Conservation (phyloP, 2,329 filamentous ascomycete genomes). For the Alternaria triticina region DNA sequence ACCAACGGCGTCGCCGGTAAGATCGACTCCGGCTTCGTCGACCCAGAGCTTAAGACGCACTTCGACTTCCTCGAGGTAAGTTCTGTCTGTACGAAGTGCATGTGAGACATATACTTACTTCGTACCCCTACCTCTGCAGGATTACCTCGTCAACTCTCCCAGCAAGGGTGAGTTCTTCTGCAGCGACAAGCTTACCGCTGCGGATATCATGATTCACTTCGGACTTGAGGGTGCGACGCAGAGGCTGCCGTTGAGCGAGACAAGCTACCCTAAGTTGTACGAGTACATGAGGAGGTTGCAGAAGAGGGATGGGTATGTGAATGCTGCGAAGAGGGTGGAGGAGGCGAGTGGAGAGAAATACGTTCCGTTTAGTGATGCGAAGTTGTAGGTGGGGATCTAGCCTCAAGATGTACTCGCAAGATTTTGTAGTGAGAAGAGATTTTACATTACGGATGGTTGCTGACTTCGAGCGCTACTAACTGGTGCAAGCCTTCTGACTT, state of each 20-base stretch:
- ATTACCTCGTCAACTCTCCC: conserved; percentile 55
- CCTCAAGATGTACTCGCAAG: neutral
- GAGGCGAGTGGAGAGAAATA: conserved; percentile 49
- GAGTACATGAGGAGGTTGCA: conserved; percentile 56
- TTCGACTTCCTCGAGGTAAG: conserved; percentile 57
- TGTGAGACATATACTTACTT: too few species aligned
- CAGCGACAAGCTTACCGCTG: conserved; percentile 56
- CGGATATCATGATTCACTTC: conserved; percentile 62
- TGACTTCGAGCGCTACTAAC: too few species aligned
- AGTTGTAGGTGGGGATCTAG: conserved; percentile 1
- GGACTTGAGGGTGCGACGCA: conserved; percentile 55
- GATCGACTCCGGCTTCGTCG: conserved; percentile 54
- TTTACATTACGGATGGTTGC: neutral
- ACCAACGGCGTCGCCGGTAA: conserved; percentile 61
- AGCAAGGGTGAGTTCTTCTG: conserved; percentile 59
- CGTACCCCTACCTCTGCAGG: neutral
- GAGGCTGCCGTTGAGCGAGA: conserved; percentile 47
- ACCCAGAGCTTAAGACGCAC: conserved; percentile 56
- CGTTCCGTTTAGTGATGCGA: conserved; percentile 41
- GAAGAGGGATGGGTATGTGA: conserved; percentile 54
- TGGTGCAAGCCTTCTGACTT: too few species aligned
- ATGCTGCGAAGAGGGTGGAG: conserved; percentile 58
- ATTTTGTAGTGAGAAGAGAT: neutral
- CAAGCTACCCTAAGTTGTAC: conserved; percentile 55
- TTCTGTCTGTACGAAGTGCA: too few species aligned